Evolutionary conservation across 345 rosid genomes (phyloP), one percentile per base, ranked within the genome.

Genomic region (Citrus australasica): DNA sequence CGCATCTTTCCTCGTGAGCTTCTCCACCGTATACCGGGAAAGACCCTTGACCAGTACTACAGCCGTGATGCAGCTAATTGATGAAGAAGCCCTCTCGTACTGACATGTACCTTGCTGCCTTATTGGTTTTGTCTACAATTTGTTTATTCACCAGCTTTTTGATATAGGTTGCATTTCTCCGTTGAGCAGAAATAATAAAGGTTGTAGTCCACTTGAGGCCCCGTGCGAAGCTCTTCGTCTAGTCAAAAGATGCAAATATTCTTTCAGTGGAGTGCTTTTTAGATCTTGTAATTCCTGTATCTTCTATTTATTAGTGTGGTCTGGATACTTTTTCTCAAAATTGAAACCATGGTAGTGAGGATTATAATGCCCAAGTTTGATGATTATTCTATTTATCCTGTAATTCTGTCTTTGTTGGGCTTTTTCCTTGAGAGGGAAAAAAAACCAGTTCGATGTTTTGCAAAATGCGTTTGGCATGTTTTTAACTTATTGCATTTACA

Each of bases 1-100:
- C 98, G 97, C 74, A 94, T 96, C 84, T 96, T 96, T 86, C 99
- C 99, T 1, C 97, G 99, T 21, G 98, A 96, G 84, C 97, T 96
- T 78, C 99, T 94, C 78, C 97, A 94, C 73, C 97, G 99, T 84
- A 92, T 96, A 75, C 99, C 99, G 14, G 99, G 97, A 6, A 96
- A 96, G 88, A 92, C 97, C 10, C 92, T 96, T 0, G 99, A 96
- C 69, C 91, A 76, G 61, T 96, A 68, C 88, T 96, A 96, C 84
- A 93, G 91, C 82, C 91, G 97, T 60, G 98, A 95, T 74, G 80
- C 90, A 46, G 68, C 86, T 65, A 88, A 85, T 59, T 90, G 85
- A 86, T 62, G 81, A 68, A 75, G 56, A 61, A 40, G 61, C 24
- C 5, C 2, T 5, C 70, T 51, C 62, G 7, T 61, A 11, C 5